phyloP scores from a whole-genome alignment of 768 basidiomycete species.

The Suillus decipiens region DNA sequence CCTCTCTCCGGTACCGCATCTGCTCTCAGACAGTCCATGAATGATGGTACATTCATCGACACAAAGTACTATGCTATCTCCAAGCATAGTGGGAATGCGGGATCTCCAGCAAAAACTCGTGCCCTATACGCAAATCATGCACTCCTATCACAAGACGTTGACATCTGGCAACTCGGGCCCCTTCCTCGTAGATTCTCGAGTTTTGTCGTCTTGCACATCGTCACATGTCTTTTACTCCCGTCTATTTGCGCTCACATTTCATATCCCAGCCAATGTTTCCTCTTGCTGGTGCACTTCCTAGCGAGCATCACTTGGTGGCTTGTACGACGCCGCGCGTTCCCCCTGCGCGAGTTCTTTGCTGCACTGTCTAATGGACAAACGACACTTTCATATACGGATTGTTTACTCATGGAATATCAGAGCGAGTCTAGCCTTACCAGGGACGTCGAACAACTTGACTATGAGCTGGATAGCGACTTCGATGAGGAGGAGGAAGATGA shows the following conservation, averaged over 20 bases:
- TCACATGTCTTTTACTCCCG: constrained; percentile 64
- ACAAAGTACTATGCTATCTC: constrained; percentile 35
- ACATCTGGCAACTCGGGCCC: not conserved
- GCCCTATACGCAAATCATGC: constrained; percentile 24
- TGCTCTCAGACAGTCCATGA: constrained; percentile 28
- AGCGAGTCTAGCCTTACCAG: not conserved
- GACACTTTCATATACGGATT: not conserved
- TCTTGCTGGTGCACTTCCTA: constrained; percentile 61
- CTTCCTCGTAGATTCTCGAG: not conserved
- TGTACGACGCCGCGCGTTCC: constrained; percentile 50
- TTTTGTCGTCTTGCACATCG: constrained; percentile 47
- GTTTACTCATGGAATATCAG: not conserved
- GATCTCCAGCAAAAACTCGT: constrained; percentile 23
- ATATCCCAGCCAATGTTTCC: constrained; percentile 53
- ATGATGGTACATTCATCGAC: constrained; percentile 29
- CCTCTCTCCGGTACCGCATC: constrained; percentile 19
- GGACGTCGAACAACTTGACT: constrained; percentile 18
- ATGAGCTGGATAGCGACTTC: constrained; percentile 32
- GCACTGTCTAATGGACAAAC: constrained; percentile 16
- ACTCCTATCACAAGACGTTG: not conserved
- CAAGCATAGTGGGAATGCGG: constrained; percentile 10
- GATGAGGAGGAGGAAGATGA: constrained; percentile 25
- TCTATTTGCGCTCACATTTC: constrained; percentile 50
- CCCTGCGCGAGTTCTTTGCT: constrained; percentile 52
- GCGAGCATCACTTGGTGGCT: constrained; percentile 57